phyloP scores from a whole-genome alignment of 805 yeast genomes.

The Kodamaea restingae region DNA sequence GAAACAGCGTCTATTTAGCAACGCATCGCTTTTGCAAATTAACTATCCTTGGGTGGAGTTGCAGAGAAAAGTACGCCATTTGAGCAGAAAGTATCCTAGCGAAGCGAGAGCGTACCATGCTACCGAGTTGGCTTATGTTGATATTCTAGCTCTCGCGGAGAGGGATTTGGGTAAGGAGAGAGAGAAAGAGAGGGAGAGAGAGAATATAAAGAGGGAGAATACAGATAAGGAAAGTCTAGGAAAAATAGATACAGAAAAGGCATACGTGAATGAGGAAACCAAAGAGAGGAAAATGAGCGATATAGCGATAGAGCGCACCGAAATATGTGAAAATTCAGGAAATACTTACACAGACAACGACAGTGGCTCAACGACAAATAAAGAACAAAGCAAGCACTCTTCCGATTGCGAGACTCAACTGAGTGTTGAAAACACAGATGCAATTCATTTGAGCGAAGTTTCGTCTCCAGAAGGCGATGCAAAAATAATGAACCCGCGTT shows the following conservation, averaged over 20 bases:
- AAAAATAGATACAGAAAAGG: background rate
- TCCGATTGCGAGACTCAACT: no score
- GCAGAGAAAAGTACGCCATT: constrained; percentile 10
- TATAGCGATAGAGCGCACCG: background rate
- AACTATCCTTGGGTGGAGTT: constrained; percentile 20
- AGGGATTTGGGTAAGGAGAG: constrained; percentile 4
- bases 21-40: constrained; percentile 18
- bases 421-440: background rate
- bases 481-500: no score
- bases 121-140: constrained; percentile 26
- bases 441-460: no score
- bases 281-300: no score
- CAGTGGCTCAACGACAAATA: no score
- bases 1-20: constrained; percentile 25
- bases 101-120: constrained; percentile 28
- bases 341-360: no score
- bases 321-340: background rate
- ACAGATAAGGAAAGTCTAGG: no score
- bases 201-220: no score
- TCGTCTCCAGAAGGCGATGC: no score
- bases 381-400: no score
- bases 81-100: constrained; percentile 6
- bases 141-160: constrained; percentile 24
- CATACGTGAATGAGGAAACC: background rate
- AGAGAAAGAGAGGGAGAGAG: no score